A percentile compares a stretch with the other conserved stretches of the same genome.
phyloP scores from a whole-genome alignment of 2,329 filamentous ascomycete species.

The Aspergillus puulaauensis region DNA sequence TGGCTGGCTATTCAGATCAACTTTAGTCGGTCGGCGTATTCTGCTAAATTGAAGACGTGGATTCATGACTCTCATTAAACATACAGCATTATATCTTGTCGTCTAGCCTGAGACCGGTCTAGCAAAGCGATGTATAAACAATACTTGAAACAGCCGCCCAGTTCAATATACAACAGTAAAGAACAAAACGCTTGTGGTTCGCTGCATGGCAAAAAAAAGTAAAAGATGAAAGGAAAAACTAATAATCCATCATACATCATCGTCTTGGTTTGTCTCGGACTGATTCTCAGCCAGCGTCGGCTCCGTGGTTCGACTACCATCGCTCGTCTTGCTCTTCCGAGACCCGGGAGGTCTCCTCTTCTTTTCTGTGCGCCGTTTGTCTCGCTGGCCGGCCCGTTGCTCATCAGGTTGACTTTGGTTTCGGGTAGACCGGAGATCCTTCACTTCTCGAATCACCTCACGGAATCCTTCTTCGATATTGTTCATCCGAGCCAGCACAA shows the following conservation, averaged over 20 bases:
- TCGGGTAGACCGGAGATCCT: constrained; percentile 50
- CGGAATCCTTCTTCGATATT: constrained; percentile 87
- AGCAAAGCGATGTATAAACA: not conserved
- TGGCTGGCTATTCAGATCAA: not conserved
- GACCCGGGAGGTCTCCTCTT: constrained; percentile 20
- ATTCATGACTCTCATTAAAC: constrained; percentile 1
- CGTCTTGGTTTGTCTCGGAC: not conserved
- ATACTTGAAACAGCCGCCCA: constrained; percentile 17
- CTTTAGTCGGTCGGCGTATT: not conserved
- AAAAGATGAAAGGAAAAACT: not conserved
- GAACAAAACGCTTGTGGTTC: not conserved
- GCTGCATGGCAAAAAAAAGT: not conserved
- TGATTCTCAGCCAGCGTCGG: not conserved
- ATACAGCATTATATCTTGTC: not conserved
- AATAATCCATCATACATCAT: not conserved
- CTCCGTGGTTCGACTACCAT: constrained; percentile 13
- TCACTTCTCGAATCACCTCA: constrained; percentile 80
- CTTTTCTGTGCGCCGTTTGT: constrained; percentile 26
- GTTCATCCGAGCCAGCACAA: constrained; percentile 88
- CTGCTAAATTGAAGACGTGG: not conserved
- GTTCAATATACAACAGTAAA: constrained; percentile 3
- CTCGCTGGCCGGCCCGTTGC: constrained; percentile 18
- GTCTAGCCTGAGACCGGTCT: not conserved
- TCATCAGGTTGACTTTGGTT: constrained; percentile 30
- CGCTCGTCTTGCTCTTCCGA: constrained; percentile 21